phyloP scores from a whole-genome alignment of 2,329 filamentous ascomycete genomes.

The Pseudonectria foliicola region DNA sequence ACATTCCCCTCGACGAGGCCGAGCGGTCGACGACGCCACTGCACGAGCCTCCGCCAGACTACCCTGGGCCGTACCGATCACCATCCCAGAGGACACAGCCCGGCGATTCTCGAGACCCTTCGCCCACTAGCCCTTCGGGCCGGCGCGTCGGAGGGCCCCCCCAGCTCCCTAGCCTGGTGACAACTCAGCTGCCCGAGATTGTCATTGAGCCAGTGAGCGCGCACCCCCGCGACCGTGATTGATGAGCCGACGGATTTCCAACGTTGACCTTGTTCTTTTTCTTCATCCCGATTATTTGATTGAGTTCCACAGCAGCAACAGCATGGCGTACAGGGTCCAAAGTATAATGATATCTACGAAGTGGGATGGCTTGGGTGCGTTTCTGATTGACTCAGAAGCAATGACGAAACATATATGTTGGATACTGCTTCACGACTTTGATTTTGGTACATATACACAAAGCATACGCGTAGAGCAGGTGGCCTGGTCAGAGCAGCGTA shows the following conservation, averaged over 20 bases:
- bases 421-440: too few relatives aligned
- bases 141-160: conserved; percentile 35
- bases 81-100: conserved; percentile 16
- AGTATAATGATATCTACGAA: too few relatives aligned
- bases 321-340: too few relatives aligned
- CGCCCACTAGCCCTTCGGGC: conserved; percentile 2
- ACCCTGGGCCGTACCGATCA: conserved; percentile 34
- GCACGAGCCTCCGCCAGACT: conserved; percentile 45
- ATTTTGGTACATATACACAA: too few relatives aligned
- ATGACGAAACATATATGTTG: too few relatives aligned
- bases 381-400: too few relatives aligned
- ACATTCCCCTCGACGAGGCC: conserved; percentile 37
- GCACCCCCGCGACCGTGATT: conserved; percentile 15
- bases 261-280: neutral
- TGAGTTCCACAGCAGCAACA: neutral
- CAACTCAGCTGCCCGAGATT: conserved; percentile 47
- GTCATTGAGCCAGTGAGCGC: conserved; percentile 47
- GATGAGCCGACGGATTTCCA: conserved; percentile 10
- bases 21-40: conserved; percentile 35
- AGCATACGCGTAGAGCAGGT: too few relatives aligned
- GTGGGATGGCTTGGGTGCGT: too few relatives aligned
- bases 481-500: too few relatives aligned
- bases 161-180: conserved; percentile 45
- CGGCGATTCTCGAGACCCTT: neutral
- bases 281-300: neutral